Conservation (phyloP, 1,139 yeast genomes). For the Lodderomyces jiufengensis region DNA sequence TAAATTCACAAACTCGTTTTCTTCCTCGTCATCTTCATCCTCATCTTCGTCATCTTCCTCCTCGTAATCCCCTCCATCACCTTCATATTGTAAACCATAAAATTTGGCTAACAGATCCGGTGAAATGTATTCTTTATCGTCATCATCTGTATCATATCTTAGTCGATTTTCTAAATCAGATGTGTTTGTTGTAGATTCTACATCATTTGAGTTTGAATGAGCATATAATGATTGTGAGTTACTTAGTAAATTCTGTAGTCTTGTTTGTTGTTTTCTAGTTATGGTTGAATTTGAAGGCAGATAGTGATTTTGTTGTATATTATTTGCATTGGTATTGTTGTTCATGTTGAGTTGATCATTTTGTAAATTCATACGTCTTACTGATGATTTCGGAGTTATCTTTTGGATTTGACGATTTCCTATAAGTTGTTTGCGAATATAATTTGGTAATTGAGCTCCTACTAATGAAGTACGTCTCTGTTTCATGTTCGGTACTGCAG, state of each 20-base stretch:
- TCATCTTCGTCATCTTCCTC: slow-evolving; percentile 18
- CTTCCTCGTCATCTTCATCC: slow-evolving; percentile 16
- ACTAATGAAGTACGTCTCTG: slow-evolving; percentile 34
- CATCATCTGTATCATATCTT: slow-evolving; percentile 20
- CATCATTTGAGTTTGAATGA: slow-evolving; percentile 20
- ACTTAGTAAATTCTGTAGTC: slow-evolving; percentile 34
- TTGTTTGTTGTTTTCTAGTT: slow-evolving; percentile 17
- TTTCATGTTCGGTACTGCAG: slow-evolving; percentile 1
- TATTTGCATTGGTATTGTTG: too few species aligned
- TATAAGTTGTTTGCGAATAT: slow-evolving; percentile 32
- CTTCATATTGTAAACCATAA: slow-evolving; percentile 24
- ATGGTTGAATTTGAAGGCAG: slow-evolving; percentile 6
- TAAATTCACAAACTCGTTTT: slow-evolving; percentile 19
- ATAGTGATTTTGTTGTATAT: neutral
- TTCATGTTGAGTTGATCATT: too few species aligned
- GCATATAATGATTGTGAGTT: slow-evolving; percentile 40
- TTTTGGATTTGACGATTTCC: slow-evolving; percentile 8
- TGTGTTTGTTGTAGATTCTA: slow-evolving; percentile 10
- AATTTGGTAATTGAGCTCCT: slow-evolving; percentile 37
- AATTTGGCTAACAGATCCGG: slow-evolving; percentile 38
- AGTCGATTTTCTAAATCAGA: slow-evolving; percentile 13
- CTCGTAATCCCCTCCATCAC: slow-evolving; percentile 17
- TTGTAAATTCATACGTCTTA: slow-evolving; percentile 5
- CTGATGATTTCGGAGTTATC: slow-evolving; percentile 11
- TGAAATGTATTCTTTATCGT: slow-evolving; percentile 41